Evolutionary conservation across 352 stramenopile species (phyloP).

Genomic region (Phytophthora lateralis): DNA sequence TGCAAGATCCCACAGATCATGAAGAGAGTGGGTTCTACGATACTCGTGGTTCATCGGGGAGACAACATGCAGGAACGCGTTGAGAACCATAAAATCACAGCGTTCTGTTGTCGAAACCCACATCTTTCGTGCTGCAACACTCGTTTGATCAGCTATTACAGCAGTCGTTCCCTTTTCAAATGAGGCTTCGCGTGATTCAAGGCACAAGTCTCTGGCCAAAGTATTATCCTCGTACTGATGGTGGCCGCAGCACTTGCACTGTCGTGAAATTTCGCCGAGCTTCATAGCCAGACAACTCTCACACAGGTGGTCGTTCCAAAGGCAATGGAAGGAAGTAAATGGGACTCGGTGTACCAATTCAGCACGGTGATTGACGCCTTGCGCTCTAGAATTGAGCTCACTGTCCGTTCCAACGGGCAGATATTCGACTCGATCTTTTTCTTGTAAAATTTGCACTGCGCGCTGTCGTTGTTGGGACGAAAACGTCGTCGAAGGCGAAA

Average conservation of each 20-base stretch:
- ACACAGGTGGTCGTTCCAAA: conserved; percentile 50
- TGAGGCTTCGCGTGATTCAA: neutral
- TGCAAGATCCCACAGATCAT: conserved; percentile 49
- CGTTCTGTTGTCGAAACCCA: conserved; percentile 35
- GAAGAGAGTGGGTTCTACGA: conserved; percentile 17
- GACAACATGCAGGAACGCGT: conserved; percentile 59
- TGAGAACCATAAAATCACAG: conserved; percentile 52
- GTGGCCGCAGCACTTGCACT: conserved; percentile 42
- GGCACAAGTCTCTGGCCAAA: conserved; percentile 8
- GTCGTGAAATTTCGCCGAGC: neutral
- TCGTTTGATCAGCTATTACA: neutral
- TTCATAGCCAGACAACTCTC: conserved; percentile 47
- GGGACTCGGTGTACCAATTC: conserved; percentile 4
- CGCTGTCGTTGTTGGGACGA: conserved; percentile 33
- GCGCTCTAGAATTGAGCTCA: neutral
- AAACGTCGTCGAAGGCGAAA: conserved; percentile 31
- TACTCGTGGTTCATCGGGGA: conserved; percentile 46
- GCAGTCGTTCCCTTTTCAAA: neutral
- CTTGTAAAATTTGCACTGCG: conserved; percentile 27
- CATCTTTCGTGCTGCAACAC: neutral
- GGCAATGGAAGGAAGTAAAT: conserved; percentile 54
- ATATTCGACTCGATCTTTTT: conserved; percentile 28
- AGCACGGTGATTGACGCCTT: neutral
- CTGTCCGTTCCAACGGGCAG: neutral
- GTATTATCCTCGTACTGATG: conserved; percentile 43